Evolutionary conservation across 2,329 filamentous ascomycete genomes (phyloP), one percentile per base, ranked within the genome.

Genomic region (Fusarium liriodendri): DNA sequence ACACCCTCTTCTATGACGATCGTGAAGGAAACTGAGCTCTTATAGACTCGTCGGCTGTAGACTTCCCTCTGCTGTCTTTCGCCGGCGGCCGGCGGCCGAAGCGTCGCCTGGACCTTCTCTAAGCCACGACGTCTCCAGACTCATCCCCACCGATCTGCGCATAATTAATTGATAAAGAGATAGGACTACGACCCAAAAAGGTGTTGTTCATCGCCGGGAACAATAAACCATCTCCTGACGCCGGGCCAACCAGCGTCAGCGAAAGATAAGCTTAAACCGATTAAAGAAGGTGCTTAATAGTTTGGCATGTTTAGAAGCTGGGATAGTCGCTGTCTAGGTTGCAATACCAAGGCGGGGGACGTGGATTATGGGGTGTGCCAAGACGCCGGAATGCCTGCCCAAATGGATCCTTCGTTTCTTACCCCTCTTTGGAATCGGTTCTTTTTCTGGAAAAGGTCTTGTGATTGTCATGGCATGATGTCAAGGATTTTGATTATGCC

Each of bases 201-300:
- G 55, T 59, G 2, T 11, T 59, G 25, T 38, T 40, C 25, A 59
- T 40, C 16, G 10, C 35, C 35, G n/a, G 37, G 18, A 29, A 59
- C 7, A 25, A 38, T 27, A 40, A 20, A 32, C 16, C 27, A 7
- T 32, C 38, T 47, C 29, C n/a, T 40, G 29, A 61, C 33, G 40
- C 33, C n/a, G 25, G 20, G 38, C 47, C 27, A 22, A 33, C 40
- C 40, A 50, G 11, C 25, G 29, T 13, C 20, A 18, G 14, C 32
- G 14, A 6, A 8, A 27, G 52, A 63, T 55, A 55, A 54, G 33
- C 64, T 58, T 42, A 74, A 69, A 35, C 71, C 64, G 7, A 69
- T 63, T 69, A 54, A 35, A 74, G 71, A 67, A 74, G 71, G 71
- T 74, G 45, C 13, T 38, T 40, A 38, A n/a, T 70, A 60, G 25